These are phyloP conservation scores for Fistulinella staudtii DNA, from an alignment of 1,284 basidiomycete species.

Conservation along the genomic window DNA sequence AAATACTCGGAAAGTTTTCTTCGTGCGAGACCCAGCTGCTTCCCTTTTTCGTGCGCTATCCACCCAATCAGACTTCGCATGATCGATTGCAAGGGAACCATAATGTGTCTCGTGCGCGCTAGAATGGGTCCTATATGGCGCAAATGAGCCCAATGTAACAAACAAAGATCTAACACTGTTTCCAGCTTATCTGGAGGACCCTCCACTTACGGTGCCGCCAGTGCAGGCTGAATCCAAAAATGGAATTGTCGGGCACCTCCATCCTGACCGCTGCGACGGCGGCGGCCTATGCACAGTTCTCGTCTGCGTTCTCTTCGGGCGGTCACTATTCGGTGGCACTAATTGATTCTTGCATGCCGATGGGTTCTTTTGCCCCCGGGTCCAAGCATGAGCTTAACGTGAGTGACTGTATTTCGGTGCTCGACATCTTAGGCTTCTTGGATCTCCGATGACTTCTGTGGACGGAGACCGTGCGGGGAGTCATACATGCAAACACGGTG, in stretches of 20 bases:
- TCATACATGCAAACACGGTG: slow-evolving; percentile 1
- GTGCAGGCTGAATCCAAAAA: background rate
- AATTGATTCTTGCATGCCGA: slow-evolving; percentile 10
- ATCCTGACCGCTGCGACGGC: slow-evolving; percentile 28
- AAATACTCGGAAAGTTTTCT: slow-evolving; percentile 1
- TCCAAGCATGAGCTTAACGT: slow-evolving; percentile 6
- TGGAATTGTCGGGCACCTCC: slow-evolving; percentile 16
- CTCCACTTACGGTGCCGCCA: background rate
- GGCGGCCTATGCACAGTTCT: slow-evolving; percentile 18
- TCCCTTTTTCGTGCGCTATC: slow-evolving; percentile 18
- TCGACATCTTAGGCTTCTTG: background rate
- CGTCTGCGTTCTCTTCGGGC: slow-evolving; percentile 21
- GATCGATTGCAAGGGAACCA: background rate
- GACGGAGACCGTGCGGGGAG: slow-evolving; percentile 6
- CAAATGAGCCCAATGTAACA: background rate
- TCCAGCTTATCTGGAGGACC: slow-evolving; percentile 14
- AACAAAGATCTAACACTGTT: slow-evolving; percentile 16
- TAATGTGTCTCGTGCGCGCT: background rate
- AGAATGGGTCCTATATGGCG: slow-evolving; percentile 4
- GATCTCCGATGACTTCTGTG: slow-evolving; percentile 15
- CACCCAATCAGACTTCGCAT: slow-evolving; percentile 8
- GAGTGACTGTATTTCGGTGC: too few species aligned
- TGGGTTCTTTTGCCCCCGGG: slow-evolving; percentile 5
- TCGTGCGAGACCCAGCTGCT: background rate
- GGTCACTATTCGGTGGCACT: slow-evolving; percentile 20